A percentile compares a stretch with the other conserved stretches of the same genome.
Conservation (phyloP, 352 stramenopile species). For the Phytophthora syringae region DNA sequence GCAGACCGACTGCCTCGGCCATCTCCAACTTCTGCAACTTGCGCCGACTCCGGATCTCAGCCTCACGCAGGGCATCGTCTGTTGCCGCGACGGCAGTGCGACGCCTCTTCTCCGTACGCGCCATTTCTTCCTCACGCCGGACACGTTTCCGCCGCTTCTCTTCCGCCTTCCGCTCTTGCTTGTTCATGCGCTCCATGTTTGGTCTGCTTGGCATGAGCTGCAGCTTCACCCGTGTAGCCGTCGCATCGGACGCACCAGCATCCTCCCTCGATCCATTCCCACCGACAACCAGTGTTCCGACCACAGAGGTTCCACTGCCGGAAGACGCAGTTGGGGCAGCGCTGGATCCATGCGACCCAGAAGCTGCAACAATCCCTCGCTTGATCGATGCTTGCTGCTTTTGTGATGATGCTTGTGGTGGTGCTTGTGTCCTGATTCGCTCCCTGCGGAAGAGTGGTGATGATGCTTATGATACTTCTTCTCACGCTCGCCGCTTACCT, state of each 20-base stretch:
- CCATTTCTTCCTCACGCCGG: constrained; percentile 81
- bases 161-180: constrained; percentile 86
- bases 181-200: constrained; percentile 82
- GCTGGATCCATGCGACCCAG: constrained; percentile 8
- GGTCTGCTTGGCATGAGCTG: constrained; percentile 66
- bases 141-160: constrained; percentile 81
- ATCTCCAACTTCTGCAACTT: constrained; percentile 77
- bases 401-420: constrained; percentile 43
- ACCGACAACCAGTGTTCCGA: constrained; percentile 41
- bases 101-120: constrained; percentile 72
- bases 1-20: constrained; percentile 58
- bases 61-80: constrained; percentile 82
- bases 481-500: constrained; percentile 37
- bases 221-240: constrained; percentile 64
- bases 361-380: constrained; percentile 12
- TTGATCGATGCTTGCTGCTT: constrained; percentile 25
- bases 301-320: constrained; percentile 34
- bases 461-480: constrained; percentile 38
- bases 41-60: constrained; percentile 73
- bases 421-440: constrained; percentile 27
- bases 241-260: constrained; percentile 33
- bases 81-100: constrained; percentile 80
- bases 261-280: constrained; percentile 36
- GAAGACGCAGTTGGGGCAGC: constrained; percentile 5
- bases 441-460: constrained; percentile 15